These are phyloP conservation scores for Penicillium antarcticum DNA, from an alignment of 495 filamentous ascomycete genomes.

Conservation along the genomic window DNA sequence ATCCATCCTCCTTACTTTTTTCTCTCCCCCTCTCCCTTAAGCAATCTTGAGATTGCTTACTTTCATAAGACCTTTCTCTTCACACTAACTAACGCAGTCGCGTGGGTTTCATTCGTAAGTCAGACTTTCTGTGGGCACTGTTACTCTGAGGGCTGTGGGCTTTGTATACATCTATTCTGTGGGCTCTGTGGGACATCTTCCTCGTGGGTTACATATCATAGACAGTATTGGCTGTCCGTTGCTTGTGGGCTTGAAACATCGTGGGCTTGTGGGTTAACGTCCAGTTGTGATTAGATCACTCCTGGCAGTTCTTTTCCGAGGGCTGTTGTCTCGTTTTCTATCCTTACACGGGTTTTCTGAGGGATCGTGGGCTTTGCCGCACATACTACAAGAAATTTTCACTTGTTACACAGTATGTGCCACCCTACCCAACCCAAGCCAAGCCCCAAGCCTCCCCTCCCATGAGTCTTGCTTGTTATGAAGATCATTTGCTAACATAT, in stretches of 20 bases:
- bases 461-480: neutral
- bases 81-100: slow-evolving; percentile 35
- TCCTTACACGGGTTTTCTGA: slow-evolving; percentile 38
- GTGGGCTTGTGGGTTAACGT: slow-evolving; percentile 45
- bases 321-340: slow-evolving; percentile 29
- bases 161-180: slow-evolving; percentile 43
- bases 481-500: slow-evolving; percentile 22
- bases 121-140: slow-evolving; percentile 46
- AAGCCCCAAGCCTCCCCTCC: slow-evolving; percentile 4
- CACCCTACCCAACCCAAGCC: slow-evolving; percentile 9
- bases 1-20: slow-evolving; percentile 9
- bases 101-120: slow-evolving; percentile 40
- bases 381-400: slow-evolving; percentile 25
- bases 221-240: slow-evolving; percentile 45
- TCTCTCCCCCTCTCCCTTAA: slow-evolving; percentile 11
- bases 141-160: slow-evolving; percentile 50
- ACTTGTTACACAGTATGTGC: slow-evolving; percentile 17
- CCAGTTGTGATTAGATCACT: slow-evolving; percentile 34
- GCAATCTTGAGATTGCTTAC: slow-evolving; percentile 15
- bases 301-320: slow-evolving; percentile 28
- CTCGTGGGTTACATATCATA: slow-evolving; percentile 44
- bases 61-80: slow-evolving; percentile 13
- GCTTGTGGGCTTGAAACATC: slow-evolving; percentile 49
- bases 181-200: slow-evolving; percentile 39
- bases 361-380: slow-evolving; percentile 44